phyloP scores from a whole-genome alignment of 345 rosid species.

The Mercurialis annua region DNA sequence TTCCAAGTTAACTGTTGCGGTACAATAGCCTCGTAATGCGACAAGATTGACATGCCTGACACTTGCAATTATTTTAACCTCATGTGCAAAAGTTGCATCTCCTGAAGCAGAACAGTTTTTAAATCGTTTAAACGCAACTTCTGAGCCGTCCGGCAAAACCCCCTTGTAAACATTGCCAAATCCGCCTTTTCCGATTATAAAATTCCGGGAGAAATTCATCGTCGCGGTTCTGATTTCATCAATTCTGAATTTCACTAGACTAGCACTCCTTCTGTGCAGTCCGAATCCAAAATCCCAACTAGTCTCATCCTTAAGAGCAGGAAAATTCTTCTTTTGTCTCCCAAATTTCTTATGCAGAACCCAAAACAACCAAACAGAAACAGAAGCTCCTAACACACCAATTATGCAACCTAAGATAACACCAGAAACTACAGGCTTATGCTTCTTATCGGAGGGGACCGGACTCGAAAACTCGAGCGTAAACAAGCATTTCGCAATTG shows the following conservation, averaged over 20 bases:
- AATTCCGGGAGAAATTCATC: constrained; percentile 31
- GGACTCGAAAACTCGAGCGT: constrained; percentile 3
- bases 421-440: constrained; percentile 13
- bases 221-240: constrained; percentile 33
- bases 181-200: constrained; percentile 34
- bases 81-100: constrained; percentile 38
- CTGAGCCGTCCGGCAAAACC: constrained; percentile 27
- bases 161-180: constrained; percentile 44
- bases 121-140: constrained; percentile 44
- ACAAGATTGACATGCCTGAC: constrained; percentile 42
- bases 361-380: constrained; percentile 23
- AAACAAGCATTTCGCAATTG: constrained; percentile 38
- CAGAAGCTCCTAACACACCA: constrained; percentile 24
- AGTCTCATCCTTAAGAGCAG: neutral
- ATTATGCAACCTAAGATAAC: constrained; percentile 26
- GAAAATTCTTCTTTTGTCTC: neutral
- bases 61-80: constrained; percentile 45
- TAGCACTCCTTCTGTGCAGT: neutral
- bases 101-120: constrained; percentile 35
- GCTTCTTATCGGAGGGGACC: neutral
- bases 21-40: constrained; percentile 44
- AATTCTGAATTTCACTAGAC: constrained; percentile 26
- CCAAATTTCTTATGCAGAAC: neutral
- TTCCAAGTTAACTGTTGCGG: constrained; percentile 25
- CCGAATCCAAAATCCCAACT: constrained; percentile 23